These are phyloP conservation scores for Avena sativa DNA, from an alignment of 176 grass and related monocot species.

Conservation along the genomic window DNA sequence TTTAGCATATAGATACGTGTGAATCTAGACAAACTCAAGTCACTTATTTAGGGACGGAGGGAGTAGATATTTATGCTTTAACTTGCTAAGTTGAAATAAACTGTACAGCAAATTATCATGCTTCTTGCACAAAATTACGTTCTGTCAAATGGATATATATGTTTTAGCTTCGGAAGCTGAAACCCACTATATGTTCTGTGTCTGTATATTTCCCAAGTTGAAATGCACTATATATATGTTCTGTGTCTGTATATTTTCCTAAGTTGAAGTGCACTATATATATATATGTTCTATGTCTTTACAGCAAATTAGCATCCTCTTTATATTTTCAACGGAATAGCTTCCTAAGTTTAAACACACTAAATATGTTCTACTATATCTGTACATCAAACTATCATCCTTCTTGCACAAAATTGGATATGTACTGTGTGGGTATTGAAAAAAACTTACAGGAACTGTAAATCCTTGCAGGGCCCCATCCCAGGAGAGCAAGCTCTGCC, in stretches of 20 bases:
- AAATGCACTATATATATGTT: no score
- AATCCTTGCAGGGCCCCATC: slow-evolving; percentile 65
- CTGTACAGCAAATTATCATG: background rate
- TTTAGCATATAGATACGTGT: no score
- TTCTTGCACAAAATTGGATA: background rate
- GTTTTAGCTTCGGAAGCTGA: slow-evolving; percentile 3
- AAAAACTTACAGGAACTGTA: slow-evolving; percentile 18
- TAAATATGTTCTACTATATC: background rate
- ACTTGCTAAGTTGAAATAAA: background rate
- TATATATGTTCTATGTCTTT: no score
- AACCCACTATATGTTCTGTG: background rate
- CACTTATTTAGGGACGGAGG: no score
- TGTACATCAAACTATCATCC: background rate
- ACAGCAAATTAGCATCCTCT: no score
- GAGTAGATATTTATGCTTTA: background rate
- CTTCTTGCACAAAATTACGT: background rate
- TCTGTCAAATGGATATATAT: background rate
- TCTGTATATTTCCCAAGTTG: no score
- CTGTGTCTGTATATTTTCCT: no score
- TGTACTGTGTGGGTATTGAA: background rate
- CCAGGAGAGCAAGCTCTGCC: slow-evolving; percentile 53
- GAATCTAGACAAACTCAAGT: no score
- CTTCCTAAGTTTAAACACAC: no score
- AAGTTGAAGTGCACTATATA: no score
- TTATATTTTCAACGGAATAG: no score